Conservation (phyloP, 2,329 filamentous ascomycete genomes). For the Sporothrix sp. region DNA sequence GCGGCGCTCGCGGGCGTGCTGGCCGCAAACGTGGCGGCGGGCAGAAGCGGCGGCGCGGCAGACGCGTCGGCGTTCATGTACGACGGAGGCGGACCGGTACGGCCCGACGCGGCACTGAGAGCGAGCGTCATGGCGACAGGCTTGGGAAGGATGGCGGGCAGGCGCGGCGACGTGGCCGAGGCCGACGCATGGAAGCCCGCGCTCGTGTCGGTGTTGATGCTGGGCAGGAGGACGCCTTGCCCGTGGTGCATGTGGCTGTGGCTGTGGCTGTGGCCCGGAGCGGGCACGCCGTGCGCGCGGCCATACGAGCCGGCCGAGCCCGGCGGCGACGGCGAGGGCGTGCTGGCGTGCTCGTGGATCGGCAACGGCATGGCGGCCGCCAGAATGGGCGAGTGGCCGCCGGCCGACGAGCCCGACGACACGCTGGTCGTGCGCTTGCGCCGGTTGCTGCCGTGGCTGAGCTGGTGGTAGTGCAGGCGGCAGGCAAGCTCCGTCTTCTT, state of each 20-base stretch:
- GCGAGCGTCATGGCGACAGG: conserved; percentile 43
- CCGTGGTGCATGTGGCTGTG: conserved; percentile 17
- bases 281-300: background rate
- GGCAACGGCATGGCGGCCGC: conserved; percentile 40
- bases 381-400: conserved; percentile 41
- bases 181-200: conserved; percentile 31
- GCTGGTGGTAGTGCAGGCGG: conserved; percentile 77
- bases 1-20: conserved; percentile 27
- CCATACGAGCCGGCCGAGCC: conserved; percentile 36
- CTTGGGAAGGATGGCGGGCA: conserved; percentile 57
- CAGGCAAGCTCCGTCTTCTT: conserved; percentile 85
- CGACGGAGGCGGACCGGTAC: conserved; percentile 33
- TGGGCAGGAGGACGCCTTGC: conserved; percentile 44
- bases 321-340: conserved; percentile 39
- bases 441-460: conserved; percentile 72
- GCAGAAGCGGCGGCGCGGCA: conserved; percentile 32
- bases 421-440: conserved; percentile 66
- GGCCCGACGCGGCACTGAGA: conserved; percentile 22
- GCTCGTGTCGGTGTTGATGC: conserved; percentile 30
- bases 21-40: conserved; percentile 30
- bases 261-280: background rate
- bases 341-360: conserved; percentile 34
- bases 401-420: conserved; percentile 52
- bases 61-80: conserved; percentile 20
- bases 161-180: conserved; percentile 40